Base-by-base conservation (phyloP, 345 rosid species). In the Mallotus nudiflorus region DNA sequence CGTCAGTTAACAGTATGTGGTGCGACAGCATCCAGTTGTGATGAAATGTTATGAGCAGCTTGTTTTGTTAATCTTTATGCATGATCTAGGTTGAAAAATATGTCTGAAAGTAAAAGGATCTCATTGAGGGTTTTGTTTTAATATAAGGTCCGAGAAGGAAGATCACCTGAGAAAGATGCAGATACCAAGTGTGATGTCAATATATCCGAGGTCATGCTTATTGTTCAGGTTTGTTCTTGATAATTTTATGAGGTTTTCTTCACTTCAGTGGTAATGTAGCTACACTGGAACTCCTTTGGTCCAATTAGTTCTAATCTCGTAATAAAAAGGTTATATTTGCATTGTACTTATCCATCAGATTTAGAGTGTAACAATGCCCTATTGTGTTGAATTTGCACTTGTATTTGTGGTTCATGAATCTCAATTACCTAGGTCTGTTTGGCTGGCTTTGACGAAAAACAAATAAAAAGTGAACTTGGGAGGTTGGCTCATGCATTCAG, bases 101-200 rank as follows among this genome's bases (percentile, higher is more conserved):
- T n/a, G n/a, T n/a, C n/a, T n/a, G n/a, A n/a, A n/a, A n/a, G n/a
- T n/a, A n/a, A n/a, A n/a, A n/a, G n/a, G n/a, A n/a, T n/a, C n/a
- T n/a, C n/a, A n/a, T n/a, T n/a, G n/a, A n/a, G n/a, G n/a, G n/a
- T n/a, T 63, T 1, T 64, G 25, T 65, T 59, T 65, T 67, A 5
- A 52, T 46, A 18, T 24, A 74, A 95, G 99, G 99, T 95, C 75
- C 86, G 99, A 69, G 99, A 95, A 85, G 99, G 99, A 67, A 92
- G 97, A 75, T 82, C 78, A 65, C 79, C 81, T 0, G 73, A 68
- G 35, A 84, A 77, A 75, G 70, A 77, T 62, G 46, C 72, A 40
- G 84, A 77, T 75, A 78, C 68, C 69, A 89, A 86, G 77, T 80
- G 77, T 9, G 80, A 74, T 71, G 61, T 80, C 53, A 82, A 75